Evolutionary conservation across 441 rosid genomes (phyloP), one percentile per base, ranked within the genome.

Genomic region (Adansonia gregorii): DNA sequence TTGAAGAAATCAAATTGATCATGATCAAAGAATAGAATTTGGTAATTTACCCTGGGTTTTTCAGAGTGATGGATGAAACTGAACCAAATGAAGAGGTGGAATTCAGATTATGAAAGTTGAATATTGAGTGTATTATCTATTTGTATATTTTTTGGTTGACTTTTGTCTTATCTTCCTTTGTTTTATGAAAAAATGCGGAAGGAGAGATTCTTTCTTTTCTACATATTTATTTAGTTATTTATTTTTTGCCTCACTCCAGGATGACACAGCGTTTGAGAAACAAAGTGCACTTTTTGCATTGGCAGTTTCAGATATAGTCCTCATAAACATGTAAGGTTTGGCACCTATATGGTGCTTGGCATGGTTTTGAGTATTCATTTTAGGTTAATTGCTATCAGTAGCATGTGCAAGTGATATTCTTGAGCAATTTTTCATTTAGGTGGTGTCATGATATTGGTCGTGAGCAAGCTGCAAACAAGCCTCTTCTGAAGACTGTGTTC

Each of bases 241-340:
- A 35, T 54, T 45, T 12, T 83, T 49, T 49, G 65, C 81, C 52
- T 79, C 59, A 70, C 19, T 84, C 80, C 84, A 97, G 98, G 98
- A 97, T 80, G 99, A 97, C 83, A 94, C 98, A 75, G 95, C 98
- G 41, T 97, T 97, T 81, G 99, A 97, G 90, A 97, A 97, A 89
- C 98, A 97, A 86, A 97, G 98, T 88, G 98, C 99, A 66, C 98
- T 97, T 76, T 97, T 97, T 81, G 99, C 99, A 46, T 90, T 97
- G 76, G 99, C 99, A 39, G 98, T 97, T 80, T 94, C 99, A 63
- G 99, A 97, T 86, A 90, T 97, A 43, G 97, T 97, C 74, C 89
- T 97, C 82, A 97, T 97, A 79, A 97, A 97, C 89, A 97, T 97
- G 99, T 94, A 89, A 90, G 94, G 10, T 45, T 70, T 76, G 56